These are phyloP conservation scores for Fusarium ramigenum DNA, from an alignment of 2,329 filamentous ascomycete genomes.

Conservation along the genomic window DNA sequence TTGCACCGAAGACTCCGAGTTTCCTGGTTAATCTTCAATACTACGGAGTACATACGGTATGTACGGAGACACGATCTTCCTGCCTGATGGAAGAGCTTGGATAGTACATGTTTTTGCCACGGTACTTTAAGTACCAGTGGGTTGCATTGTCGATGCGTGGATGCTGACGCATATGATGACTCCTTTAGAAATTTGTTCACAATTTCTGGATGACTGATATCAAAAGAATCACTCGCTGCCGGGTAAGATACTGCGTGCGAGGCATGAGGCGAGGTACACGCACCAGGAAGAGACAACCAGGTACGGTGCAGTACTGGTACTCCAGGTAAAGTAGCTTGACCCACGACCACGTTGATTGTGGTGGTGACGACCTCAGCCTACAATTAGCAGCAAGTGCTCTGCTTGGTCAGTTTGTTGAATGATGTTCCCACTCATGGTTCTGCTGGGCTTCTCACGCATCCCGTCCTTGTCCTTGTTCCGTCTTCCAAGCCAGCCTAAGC, in stretches of 20 bases:
- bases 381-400: constrained; percentile 11
- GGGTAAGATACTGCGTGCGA: constrained; percentile 6
- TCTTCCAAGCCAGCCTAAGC: not conserved
- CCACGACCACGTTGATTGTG: constrained; percentile 34
- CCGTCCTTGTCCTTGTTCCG: constrained; percentile 10
- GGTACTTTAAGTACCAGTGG: not conserved
- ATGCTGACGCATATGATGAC: not conserved
- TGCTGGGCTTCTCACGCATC: constrained; percentile 34
- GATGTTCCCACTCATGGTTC: constrained; percentile 23
- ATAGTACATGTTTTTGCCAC: not conserved
- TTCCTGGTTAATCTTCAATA: not conserved
- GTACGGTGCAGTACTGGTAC: not conserved
- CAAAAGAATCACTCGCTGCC: not conserved
- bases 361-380: constrained; percentile 26
- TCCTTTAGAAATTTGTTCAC: not conserved
- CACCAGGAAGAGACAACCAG: not conserved
- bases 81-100: not conserved
- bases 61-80: not conserved
- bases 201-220: not conserved
- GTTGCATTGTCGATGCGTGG: not conserved
- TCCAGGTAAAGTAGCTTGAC: constrained; percentile 16
- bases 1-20: constrained; percentile 29
- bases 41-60: not conserved
- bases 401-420: constrained; percentile 25
- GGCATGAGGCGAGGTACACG: constrained; percentile 10